Conservation (phyloP, 163 green algal species). For the Trebouxiophyceae sp. region DNA sequence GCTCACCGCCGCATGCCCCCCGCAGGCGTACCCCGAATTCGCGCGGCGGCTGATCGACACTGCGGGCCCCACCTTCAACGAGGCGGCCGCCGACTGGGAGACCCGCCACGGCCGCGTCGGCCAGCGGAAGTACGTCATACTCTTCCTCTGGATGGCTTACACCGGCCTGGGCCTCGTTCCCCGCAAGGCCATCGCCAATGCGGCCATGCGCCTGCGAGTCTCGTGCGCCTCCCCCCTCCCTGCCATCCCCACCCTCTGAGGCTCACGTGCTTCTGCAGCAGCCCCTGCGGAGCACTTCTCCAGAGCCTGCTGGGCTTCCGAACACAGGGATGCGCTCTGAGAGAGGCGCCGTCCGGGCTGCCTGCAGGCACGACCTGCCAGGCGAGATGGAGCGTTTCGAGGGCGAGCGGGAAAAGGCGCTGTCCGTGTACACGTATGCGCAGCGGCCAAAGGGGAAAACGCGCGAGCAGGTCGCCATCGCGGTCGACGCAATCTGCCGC, state of each 20-base stretch:
- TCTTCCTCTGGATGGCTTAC: slow-evolving; percentile 71
- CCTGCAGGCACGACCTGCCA: slow-evolving; percentile 64
- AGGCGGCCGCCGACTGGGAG: slow-evolving; percentile 40
- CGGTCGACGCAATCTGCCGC: slow-evolving; percentile 50
- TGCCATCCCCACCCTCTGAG: not conserved
- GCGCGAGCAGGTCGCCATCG: slow-evolving; percentile 36
- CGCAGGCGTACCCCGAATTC: slow-evolving; percentile 72
- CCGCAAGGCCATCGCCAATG: slow-evolving; percentile 48
- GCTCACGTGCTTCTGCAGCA: not conserved
- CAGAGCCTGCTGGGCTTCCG: not conserved
- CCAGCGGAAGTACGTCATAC: slow-evolving; percentile 47
- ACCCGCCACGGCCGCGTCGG: slow-evolving; percentile 19
- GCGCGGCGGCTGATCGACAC: slow-evolving; percentile 31
- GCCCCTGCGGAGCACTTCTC: not conserved
- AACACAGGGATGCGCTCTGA: not conserved
- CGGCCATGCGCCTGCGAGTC: slow-evolving; percentile 48
- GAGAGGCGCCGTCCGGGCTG: not conserved
- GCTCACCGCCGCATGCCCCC: not conserved
- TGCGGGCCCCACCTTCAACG: not conserved
- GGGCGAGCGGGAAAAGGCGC: slow-evolving; percentile 17
- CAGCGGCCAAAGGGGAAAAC: slow-evolving; percentile 14
- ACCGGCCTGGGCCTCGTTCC: slow-evolving; percentile 49
- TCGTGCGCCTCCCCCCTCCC: slow-evolving; percentile 30
- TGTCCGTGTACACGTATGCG: slow-evolving; percentile 26
- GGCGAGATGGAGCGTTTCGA: slow-evolving; percentile 74